Evolutionary conservation across 257 asterid genomes (phyloP), one percentile per base, ranked within the genome.

Genomic region (Nicotiana benthamiana): DNA sequence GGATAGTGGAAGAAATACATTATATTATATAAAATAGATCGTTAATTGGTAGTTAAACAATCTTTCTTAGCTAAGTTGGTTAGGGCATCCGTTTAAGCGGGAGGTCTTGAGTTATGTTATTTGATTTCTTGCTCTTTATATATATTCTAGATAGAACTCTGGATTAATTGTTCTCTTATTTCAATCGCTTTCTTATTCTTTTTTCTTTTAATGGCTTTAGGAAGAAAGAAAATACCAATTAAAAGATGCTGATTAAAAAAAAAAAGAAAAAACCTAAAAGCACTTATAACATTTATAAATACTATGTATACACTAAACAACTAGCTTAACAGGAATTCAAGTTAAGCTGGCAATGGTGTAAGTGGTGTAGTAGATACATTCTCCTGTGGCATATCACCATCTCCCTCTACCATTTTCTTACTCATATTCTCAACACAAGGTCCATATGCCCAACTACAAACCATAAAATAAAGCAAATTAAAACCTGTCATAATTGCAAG

Each of bases 371-470:
- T 40, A 24, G 81, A 79, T 13, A 84, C 22, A 61, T 68, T 79
- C 10, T 86, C 86, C 63, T 59, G 74, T 40, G 68, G 63, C 67
- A 59, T 22, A 4, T 59, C 83, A 65, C 67, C 86, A 74, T 77
- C 62, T 80, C 40, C 84, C 26, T 83, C 86, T 26, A 57, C 51
- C 10, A 82, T 60, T 64, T 46, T 83, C 36, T 40, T 78, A 20
- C 75, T 82, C 16, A 54, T 70, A 40, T 76, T 83, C 36, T 83
- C 84, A 75, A 52, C 85, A 81, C 87, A 86, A 80, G 89, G 87
- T 64, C 95, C 93, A 86, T 91, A 91, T 46, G 81, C 84, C 91
- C 92, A 87, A 72, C 89, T 87, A 83, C 93, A 90, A 22, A 83
- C 18, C 17, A 87, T 6, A 86, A 86, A 91, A 68, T 88, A 91